Conservation (phyloP, 2,329 filamentous ascomycete species). For the Beauveria scarabaeidicola region DNA sequence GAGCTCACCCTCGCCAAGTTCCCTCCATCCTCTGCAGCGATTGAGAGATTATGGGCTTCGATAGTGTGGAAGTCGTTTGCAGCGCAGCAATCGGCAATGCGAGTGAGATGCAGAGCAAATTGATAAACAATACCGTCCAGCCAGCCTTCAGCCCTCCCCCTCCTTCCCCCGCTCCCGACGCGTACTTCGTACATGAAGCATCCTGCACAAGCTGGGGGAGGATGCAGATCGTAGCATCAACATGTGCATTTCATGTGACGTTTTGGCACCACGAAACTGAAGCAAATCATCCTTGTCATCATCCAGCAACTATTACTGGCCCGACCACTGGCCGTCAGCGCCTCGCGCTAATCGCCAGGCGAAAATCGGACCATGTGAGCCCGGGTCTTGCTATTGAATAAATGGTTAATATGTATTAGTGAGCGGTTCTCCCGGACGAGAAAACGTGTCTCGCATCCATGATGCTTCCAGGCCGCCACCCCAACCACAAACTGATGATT, state of each 20-base stretch:
- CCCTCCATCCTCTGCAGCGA: neutral
- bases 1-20: neutral
- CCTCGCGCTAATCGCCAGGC: neutral
- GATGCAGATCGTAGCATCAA: constrained; percentile 1
- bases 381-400: neutral
- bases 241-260: neutral
- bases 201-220: neutral
- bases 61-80: neutral
- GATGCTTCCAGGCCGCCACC: no score
- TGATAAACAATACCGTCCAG: neutral
- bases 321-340: neutral
- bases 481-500: no score
- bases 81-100: neutral
- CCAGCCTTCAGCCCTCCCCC: neutral
- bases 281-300: neutral
- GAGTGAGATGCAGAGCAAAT: neutral
- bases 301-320: neutral
- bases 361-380: neutral
- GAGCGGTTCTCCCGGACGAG: no score
- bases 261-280: neutral
- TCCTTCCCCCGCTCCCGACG: neutral
- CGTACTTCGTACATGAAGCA: neutral
- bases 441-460: no score
- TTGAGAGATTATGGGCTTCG: no score
- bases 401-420: no score